Base-by-base conservation (phyloP, 345 rosid genomes). In the Nephelium lappaceum region DNA sequence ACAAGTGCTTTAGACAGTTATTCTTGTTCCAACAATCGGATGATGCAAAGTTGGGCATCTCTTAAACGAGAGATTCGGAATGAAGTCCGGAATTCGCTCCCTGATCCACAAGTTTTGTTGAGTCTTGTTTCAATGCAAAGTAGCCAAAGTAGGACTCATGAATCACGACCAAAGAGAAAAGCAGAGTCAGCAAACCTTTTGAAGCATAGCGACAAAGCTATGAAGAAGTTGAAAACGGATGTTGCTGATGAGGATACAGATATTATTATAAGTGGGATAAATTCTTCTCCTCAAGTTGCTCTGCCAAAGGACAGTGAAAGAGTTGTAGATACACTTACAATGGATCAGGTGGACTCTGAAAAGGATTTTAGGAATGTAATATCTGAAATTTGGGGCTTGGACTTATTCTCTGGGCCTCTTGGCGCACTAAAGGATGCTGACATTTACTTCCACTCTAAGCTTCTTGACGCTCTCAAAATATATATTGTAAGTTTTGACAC, bases 101-200 rank as follows among this genome's bases (percentile, higher is more conserved):
- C 97, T 75, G 97, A 96, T 91, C 88, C 86, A 9, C 98, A 94
- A 83, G 97, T 94, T 75, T 79, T 96, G 21, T 68, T 91, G 87
- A 87, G 80, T 76, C 71, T 87, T 41, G 90, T 94, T 75, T 90
- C 97, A 74, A 64, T 94, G 25, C 81, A 86, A 68, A 83, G 83
- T 68, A 78, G 82, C 80, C 82, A 73, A 38, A 76, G 76, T 60
- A 84, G 78, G 80, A 77, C 43, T 68, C 65, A 53, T 55, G 83
- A 78, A 67, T 80, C 62, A 55, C 63, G 75, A 80, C 49, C 53
- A 82, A 93, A 94, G 86, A 90, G 95, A 82, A 81, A 82, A 83
- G 77, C 83, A 61, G 87, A 77, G 82, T 77, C 68, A 71, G 84
- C 84, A 66, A 67, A 74, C 64, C 78, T 64, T 80, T 72, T 73